Evolutionary conservation across 441 rosid genomes (phyloP).

Genomic region (Adansonia rubrostipa): DNA sequence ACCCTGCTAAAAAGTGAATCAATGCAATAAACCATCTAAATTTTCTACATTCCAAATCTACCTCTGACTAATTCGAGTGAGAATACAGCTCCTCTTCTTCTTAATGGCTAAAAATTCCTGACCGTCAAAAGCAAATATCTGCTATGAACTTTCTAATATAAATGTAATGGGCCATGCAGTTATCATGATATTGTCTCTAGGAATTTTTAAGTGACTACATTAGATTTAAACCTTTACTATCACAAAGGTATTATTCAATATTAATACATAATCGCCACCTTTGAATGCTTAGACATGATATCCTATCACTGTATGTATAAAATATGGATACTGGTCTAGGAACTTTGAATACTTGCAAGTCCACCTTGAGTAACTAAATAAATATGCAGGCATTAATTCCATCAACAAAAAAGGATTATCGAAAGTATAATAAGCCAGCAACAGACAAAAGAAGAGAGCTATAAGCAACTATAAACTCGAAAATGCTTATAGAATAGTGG

Average conservation of each 20-base stretch:
- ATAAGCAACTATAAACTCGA: background rate
- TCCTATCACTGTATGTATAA: background rate
- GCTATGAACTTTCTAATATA: background rate
- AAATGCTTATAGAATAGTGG: background rate
- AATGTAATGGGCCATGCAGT: background rate
- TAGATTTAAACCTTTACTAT: background rate
- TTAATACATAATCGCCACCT: background rate
- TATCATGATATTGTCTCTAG: background rate
- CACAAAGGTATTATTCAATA: background rate
- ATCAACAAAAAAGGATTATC: background rate
- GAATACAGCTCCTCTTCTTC: background rate
- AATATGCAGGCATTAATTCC: constrained; percentile 2
- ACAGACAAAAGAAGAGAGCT: constrained; percentile 6
- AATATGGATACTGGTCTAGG: background rate
- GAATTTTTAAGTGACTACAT: background rate
- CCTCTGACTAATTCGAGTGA: background rate
- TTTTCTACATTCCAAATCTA: too few species aligned
- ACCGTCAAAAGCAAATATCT: background rate
- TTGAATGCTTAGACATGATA: constrained; percentile 1
- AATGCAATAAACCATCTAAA: too few species aligned
- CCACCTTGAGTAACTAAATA: background rate
- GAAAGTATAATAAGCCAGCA: background rate
- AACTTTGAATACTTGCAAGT: constrained; percentile 15
- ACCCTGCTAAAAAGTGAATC: too few species aligned
- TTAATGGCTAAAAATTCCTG: background rate